Base-by-base conservation (phyloP, 1,284 basidiomycete species). In the Rhodotorula sp. region DNA sequence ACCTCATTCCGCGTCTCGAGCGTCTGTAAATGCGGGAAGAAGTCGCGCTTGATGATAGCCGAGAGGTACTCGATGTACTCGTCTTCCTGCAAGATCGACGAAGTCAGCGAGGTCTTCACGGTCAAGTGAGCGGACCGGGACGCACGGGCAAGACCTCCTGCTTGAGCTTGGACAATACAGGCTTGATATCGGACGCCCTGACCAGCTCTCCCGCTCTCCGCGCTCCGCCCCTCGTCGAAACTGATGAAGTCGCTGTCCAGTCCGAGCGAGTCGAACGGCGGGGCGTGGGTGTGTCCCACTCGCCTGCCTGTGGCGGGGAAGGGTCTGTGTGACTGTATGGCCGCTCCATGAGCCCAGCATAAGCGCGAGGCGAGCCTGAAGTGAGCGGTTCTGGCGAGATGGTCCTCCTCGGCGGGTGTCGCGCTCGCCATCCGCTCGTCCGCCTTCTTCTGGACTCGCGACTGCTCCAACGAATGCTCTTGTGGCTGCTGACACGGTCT, bases 21-120 rank as follows among this genome's bases (percentile, higher is more conserved):
- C 76, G 91, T 90, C 29, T 89, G 87, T 19, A 96, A 86, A 20
- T 90, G 91, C 0, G 95, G 95, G 78, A 98, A 99, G 84, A 98
- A 99, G 82, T 98, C 94, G 62, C 96, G 88, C 59, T 91, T 89
- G 79, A 99, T 97, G 79, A 99, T 96, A 60, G 88, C 86, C 4
- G 92, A 92, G n/a, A 99, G 85, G 1, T 91, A 90, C 62, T 86
- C 87, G 1, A 92, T 94, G 80, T 99, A 99, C 78, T 93, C 91
- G 76, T 98, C 94, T 83, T 99, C 95, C 73, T 74, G 65, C 53
- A 7, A 13, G 7, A 17, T 22, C 5, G 15, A 39, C 44, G 34
- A 27, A 22, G 49, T 54, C 51, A 39, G 49, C 4, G n/a, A 17
- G 15, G 7, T 17, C 19, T 15, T 29, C 19, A 7, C 5, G 17